Evolutionary conservation across 2,329 filamentous ascomycete genomes (phyloP), one percentile per base, ranked within the genome.

Genomic region (Aspergillus glaucus): DNA sequence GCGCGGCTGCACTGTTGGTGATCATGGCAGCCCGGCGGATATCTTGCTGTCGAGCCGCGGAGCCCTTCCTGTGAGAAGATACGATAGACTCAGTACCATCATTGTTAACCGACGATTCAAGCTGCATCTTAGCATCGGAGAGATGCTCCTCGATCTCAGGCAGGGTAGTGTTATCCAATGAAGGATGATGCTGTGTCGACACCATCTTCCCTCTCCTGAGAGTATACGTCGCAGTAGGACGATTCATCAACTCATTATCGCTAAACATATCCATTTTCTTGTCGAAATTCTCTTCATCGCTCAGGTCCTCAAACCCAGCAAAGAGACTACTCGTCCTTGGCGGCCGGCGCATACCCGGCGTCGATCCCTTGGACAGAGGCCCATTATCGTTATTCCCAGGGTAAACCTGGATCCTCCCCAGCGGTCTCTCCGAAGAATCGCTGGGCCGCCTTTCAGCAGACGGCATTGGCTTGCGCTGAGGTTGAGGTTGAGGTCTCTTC

Each of bases 271-370:
- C 68, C 50, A 60, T 43, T 36, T 49, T 43, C 30, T 49, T 53
- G 7, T 56, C 57, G 6, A 58, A 55, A 7, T 48, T 50, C 53
- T 70, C 69, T 14, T 77, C 75, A 49, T 77, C 76, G 60, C 82
- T 88, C 41, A 75, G 77, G 10, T 81, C 81, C 43, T 92, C 87
- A 56, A 94, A 93, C 0, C 88, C 88, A 28, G 88, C 87, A 67
- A 93, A 93, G n/a, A 94, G 74, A 62, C 87, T 93, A 68, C 87
- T 92, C 44, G 88, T 84, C 48, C 88, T 79, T 61, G 87, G 84
- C 1, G 87, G 86, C 14, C 85, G 79, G 51, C 84, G 79, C 62
- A 86, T 75, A 2, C 82, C 79, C 2, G 78, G 76, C 46, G 76
- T 79, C 12, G 80, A 76, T 48, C 74, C 69, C 17, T 68, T 72